Evolutionary conservation across 1,284 basidiomycete genomes (phyloP).

Genomic region (Volvariella volvacea): DNA sequence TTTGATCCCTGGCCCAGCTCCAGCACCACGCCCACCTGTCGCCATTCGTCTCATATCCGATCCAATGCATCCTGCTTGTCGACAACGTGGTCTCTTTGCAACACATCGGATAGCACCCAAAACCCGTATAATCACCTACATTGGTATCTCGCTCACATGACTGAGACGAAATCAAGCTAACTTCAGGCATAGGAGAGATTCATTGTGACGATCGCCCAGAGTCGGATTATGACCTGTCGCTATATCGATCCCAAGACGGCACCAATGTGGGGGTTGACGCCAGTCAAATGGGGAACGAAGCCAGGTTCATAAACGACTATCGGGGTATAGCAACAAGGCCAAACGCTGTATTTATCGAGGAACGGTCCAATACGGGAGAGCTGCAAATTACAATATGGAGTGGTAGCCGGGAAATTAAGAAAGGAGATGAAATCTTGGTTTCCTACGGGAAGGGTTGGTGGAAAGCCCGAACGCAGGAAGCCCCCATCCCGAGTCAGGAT

Average conservation of each 20-base stretch:
- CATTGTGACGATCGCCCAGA: constrained; percentile 64
- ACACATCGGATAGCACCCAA: constrained; percentile 58
- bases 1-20: constrained; percentile 8
- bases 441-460: constrained; percentile 95
- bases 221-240: constrained; percentile 84
- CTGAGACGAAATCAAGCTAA: constrained; percentile 1
- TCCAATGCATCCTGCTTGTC: constrained; percentile 65
- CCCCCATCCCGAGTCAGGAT: no score
- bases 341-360: constrained; percentile 72
- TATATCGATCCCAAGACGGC: constrained; percentile 53
- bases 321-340: constrained; percentile 62
- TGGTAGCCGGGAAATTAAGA: constrained; percentile 49
- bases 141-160: constrained; percentile 34
- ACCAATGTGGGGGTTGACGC: constrained; percentile 71
- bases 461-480: constrained; percentile 35
- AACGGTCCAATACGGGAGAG: constrained; percentile 49
- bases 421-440: constrained; percentile 83
- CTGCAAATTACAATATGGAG: constrained; percentile 75
- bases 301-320: constrained; percentile 85
- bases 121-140: constrained; percentile 73
- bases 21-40: constrained; percentile 18
- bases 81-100: constrained; percentile 82
- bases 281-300: constrained; percentile 72
- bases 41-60: constrained; percentile 39
- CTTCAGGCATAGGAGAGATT: constrained; percentile 50